Percentiles rank a stretch among this genome's conserved stretches.
Evolutionary conservation across 805 yeast species (phyloP).

Genomic region (Priceomyces castillae): DNA sequence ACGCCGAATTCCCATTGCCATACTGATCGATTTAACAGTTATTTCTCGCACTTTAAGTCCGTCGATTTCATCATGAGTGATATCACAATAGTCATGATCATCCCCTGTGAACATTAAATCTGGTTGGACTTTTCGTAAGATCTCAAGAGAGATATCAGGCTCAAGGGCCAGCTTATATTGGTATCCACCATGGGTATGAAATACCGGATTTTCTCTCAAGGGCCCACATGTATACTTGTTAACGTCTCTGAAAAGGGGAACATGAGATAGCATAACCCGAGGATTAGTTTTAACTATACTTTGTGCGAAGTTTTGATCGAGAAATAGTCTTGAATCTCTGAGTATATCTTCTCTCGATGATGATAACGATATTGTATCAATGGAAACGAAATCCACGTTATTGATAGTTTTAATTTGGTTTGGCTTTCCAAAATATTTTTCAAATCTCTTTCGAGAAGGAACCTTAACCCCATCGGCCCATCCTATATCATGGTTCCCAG

Average conservation of each 20-base stretch:
- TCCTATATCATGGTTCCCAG: slow-evolving; percentile 98
- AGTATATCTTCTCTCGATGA: slow-evolving; percentile 44
- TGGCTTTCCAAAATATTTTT: slow-evolving; percentile 29
- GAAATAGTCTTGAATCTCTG: slow-evolving; percentile 52
- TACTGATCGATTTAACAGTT: slow-evolving; percentile 38
- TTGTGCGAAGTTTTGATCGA: slow-evolving; percentile 30
- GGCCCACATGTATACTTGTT: slow-evolving; percentile 66
- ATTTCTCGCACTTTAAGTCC: slow-evolving; percentile 24
- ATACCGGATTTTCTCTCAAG: slow-evolving; percentile 60
- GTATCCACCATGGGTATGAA: slow-evolving; percentile 62
- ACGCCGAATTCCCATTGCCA: slow-evolving; percentile 40
- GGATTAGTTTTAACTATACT: slow-evolving; percentile 36
- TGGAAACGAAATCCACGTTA: slow-evolving; percentile 36
- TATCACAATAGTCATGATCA: slow-evolving; percentile 93
- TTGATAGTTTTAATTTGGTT: slow-evolving; percentile 24
- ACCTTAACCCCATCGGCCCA: slow-evolving; percentile 67
- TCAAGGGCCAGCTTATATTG: slow-evolving; percentile 88
- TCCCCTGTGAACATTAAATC: slow-evolving; percentile 80
- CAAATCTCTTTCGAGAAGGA: slow-evolving; percentile 28
- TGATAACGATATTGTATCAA: slow-evolving; percentile 82
- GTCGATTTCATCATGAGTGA: slow-evolving; percentile 45
- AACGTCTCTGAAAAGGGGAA: slow-evolving; percentile 77
- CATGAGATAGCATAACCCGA: slow-evolving; percentile 74
- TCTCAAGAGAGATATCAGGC: slow-evolving; percentile 51
- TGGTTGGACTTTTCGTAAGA: slow-evolving; percentile 63